A percentile compares a stretch with the other conserved stretches of the same genome.
Conservation (phyloP, 192 early-diverging fungal genomes). For the Gonapodya sp. region DNA sequence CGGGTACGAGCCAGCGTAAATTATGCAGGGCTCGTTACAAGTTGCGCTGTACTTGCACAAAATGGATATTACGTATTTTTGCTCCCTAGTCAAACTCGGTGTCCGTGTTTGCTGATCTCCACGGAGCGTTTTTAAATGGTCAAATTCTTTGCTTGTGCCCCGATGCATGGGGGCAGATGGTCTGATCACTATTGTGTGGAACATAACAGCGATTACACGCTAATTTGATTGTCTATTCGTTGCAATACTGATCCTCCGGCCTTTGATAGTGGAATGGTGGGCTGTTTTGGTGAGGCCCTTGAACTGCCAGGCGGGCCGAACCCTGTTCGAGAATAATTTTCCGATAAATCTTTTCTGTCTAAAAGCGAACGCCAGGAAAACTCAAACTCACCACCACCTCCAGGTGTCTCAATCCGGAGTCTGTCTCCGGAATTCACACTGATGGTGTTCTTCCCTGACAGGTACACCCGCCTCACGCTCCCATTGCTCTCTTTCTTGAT, state of each 20-base stretch:
- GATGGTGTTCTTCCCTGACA: slow-evolving; percentile 85
- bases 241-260: not conserved
- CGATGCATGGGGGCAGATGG: too few species aligned
- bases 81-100: too few species aligned
- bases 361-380: not conserved
- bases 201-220: not conserved
- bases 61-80: too few species aligned
- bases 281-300: not conserved
- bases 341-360: not conserved
- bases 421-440: slow-evolving; percentile 68
- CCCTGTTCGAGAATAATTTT: not conserved
- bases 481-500: slow-evolving; percentile 39
- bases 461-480: slow-evolving; percentile 34
- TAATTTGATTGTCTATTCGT: not conserved
- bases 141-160: too few species aligned
- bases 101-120: too few species aligned
- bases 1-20: not conserved
- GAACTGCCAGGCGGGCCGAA: not conserved
- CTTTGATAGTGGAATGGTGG: not conserved
- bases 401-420: slow-evolving; percentile 78
- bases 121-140: too few species aligned
- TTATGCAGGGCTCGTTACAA: not conserved
- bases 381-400: slow-evolving; percentile 63
- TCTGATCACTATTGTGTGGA: too few species aligned
- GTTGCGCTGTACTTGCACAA: not conserved